Conservation (phyloP, 106 monocot genomes). For the Dendrobium nobile region DNA sequence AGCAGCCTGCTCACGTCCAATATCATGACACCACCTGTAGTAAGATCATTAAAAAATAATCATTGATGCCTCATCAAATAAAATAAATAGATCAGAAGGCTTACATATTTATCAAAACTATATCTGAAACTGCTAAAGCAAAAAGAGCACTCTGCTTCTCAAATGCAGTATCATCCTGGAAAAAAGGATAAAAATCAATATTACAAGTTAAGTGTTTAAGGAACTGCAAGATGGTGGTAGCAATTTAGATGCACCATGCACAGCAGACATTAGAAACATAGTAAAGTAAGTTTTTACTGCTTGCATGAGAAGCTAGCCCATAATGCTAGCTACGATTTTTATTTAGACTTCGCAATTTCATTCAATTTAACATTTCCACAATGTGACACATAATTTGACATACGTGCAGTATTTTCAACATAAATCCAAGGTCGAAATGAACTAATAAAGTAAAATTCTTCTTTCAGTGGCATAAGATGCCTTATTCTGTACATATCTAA, state of each 20-base stretch:
- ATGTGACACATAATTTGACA: neutral
- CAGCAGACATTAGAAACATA: neutral
- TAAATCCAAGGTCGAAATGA: neutral
- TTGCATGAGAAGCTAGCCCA: neutral
- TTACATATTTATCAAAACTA: slow-evolving; percentile 97
- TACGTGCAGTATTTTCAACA: neutral
- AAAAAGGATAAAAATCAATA: neutral
- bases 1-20: slow-evolving; percentile 97
- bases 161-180: slow-evolving; percentile 97
- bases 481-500: neutral
- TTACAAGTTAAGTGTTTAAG: neutral
- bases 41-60: neutral
- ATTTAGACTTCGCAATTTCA: neutral
- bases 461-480: neutral
- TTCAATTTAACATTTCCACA: neutral
- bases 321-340: neutral
- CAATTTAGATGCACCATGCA: neutral
- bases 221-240: neutral
- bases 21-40: slow-evolving; percentile 97
- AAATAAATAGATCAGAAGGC: slow-evolving; percentile 11
- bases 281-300: neutral
- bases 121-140: slow-evolving; percentile 93
- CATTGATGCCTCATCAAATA: slow-evolving; percentile 1
- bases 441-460: neutral
- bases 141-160: slow-evolving; percentile 99